Evolutionary conservation across 345 rosid genomes (phyloP), one percentile per base, ranked within the genome.

Genomic region (Passiflora organensis): DNA sequence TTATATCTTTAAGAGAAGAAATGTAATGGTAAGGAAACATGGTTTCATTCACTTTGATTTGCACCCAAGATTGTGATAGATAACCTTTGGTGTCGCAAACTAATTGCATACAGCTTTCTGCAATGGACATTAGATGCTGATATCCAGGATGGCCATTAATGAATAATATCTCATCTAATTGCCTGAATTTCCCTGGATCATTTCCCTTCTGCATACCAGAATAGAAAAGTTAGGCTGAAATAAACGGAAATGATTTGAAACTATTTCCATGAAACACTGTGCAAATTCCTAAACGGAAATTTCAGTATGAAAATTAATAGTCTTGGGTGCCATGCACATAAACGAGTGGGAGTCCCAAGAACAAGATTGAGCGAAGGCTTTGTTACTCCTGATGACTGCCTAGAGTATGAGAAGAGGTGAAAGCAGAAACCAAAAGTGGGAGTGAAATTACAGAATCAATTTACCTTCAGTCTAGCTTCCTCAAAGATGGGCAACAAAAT

Each of bases 391-490:
- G n/a, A n/a, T n/a, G n/a, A n/a, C n/a, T n/a, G n/a, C n/a, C n/a
- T n/a, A n/a, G n/a, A n/a, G n/a, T n/a, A n/a, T n/a, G n/a, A n/a
- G n/a, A n/a, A n/a, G n/a, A n/a, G n/a, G n/a, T n/a, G n/a, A n/a
- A n/a, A n/a, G n/a, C n/a, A n/a, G n/a, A 22, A 9, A 2, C 23
- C 17, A 45, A 53, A 18, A 19, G 23, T 32, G 10, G 6, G 10
- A 44, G 13, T 10, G 43, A 51, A 18, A 3, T 34, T 4, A 41
- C 18, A 44, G 32, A 63, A 58, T 38, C 38, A 67, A 13, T 45
- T 28, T 52, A 85, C 98, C 95, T 80, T 88, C 96, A 91, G 81
- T 74, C 94, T 73, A 51, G 91, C 95, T 72, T 91, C 84, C 51
- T 88, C 87, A 10, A 88, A 91, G 50, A 82, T 58, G 43, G 95